Conservation (phyloP, 495 filamentous ascomycete genomes). For the Penicillium fimorum region DNA sequence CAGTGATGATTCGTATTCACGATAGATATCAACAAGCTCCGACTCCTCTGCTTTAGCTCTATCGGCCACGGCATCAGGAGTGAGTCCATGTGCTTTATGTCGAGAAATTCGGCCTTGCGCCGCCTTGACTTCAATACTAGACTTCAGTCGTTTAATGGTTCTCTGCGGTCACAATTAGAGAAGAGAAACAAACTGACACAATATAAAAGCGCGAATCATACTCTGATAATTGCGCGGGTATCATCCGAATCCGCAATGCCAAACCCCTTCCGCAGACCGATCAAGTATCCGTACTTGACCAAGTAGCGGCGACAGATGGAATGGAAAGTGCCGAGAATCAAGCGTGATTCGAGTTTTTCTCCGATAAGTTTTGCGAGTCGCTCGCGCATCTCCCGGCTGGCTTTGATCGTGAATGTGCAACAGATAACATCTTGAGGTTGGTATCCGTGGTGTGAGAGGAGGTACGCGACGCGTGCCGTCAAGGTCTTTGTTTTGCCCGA, state of each 20-base stretch:
- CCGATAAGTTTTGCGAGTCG: conserved; percentile 78
- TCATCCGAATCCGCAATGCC: conserved; percentile 91
- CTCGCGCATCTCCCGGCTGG: conserved; percentile 92
- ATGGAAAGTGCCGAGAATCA: conserved; percentile 95
- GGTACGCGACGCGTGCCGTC: conserved; percentile 89
- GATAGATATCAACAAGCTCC: conserved; percentile 72
- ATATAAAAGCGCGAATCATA: conserved; percentile 17
- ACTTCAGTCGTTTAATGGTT: conserved; percentile 72
- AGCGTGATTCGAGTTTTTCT: conserved; percentile 68
- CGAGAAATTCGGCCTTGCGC: conserved; percentile 79
- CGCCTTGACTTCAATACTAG: conserved; percentile 64
- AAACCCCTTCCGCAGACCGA: conserved; percentile 80
- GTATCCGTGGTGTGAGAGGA: conserved; percentile 75
- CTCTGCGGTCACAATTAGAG: conserved; percentile 43
- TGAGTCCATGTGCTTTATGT: conserved; percentile 72
- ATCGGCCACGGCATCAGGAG: conserved; percentile 42
- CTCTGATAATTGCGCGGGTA: conserved; percentile 66
- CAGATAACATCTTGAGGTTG: conserved; percentile 92
- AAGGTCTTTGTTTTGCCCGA: conserved; percentile 97
- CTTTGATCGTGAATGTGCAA: conserved; percentile 97
- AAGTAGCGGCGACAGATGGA: conserved; percentile 88
- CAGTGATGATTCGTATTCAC: conserved; percentile 75
- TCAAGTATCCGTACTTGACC: conserved; percentile 77
- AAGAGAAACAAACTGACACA: conserved; percentile 10
- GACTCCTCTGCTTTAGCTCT: conserved; percentile 55